These are phyloP conservation scores for Colletotrichum ledebouriae DNA, from an alignment of 2,329 filamentous ascomycete species.

Conservation along the genomic window DNA sequence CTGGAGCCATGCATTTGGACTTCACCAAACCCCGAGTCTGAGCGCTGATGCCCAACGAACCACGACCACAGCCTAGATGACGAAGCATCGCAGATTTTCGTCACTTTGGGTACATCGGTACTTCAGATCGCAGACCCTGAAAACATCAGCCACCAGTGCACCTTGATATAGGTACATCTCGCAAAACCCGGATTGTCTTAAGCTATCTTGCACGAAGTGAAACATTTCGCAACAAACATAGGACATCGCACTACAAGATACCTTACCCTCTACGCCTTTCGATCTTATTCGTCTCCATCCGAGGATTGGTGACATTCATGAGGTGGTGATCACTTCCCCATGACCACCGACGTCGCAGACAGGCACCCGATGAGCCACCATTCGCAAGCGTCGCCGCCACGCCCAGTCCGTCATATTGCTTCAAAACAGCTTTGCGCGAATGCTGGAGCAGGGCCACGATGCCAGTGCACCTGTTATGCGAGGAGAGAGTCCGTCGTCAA, in stretches of 20 bases:
- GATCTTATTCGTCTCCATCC: constrained; percentile 7
- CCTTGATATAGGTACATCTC: constrained; percentile 3
- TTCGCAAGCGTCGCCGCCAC: constrained; percentile 14
- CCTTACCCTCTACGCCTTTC: constrained; percentile 27
- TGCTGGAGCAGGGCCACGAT: neutral
- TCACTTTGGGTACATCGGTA: constrained; percentile 15
- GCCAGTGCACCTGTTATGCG: neutral
- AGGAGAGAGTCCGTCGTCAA: neutral
- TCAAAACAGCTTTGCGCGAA: neutral
- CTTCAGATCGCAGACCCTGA: constrained; percentile 12
- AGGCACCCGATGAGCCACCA: neutral
- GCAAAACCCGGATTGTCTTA: constrained; percentile 12
- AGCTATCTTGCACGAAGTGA: constrained; percentile 7
- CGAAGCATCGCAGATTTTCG: constrained; percentile 13
- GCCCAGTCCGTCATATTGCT: neutral
- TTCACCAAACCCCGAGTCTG: constrained; percentile 17
- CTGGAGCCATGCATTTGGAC: neutral
- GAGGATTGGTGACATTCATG: constrained; percentile 25
- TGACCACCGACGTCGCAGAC: constrained; percentile 6
- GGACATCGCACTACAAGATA: constrained; percentile 22
- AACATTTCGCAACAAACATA: constrained; percentile 26
- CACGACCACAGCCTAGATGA: constrained; percentile 18
- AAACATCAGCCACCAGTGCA: constrained; percentile 21
- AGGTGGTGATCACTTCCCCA: constrained; percentile 14
- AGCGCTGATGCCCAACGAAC: constrained; percentile 36